Evolutionary conservation across 768 basidiomycete species (phyloP), one percentile per base, ranked within the genome.

Genomic region (Lentinus brumalis): DNA sequence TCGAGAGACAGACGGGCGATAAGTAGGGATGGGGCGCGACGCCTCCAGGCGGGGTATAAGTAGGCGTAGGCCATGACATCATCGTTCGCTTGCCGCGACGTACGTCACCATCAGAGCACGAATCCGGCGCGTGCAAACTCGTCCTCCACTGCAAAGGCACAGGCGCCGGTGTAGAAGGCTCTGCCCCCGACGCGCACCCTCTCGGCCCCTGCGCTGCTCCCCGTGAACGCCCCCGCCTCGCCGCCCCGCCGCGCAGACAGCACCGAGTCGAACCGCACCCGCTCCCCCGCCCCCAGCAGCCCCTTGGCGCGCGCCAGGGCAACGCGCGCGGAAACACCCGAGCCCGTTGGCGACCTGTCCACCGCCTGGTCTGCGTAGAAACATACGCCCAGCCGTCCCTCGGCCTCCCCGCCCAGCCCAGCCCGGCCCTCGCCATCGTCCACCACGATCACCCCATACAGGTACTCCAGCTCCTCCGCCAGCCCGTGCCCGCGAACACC

Each of bases 331-430:
- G 70, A 75, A 16, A 78, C 77, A 12, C 77, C 73, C 29, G 75
- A 77, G 10, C 77, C 77, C 5, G 69, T 71, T 15, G 77, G 77
- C 53, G 77, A 78, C 45, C 77, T 69, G 67, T 78, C 77, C 31
- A 78, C 64, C 67, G 78, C 73, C 67, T 73, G 71, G 61, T 77
- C 67, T 16, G 76, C 76, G 56, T 78, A 78, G 67, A 77, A 77
- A 57, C 75, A 77, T 21, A 75, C 40, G 46, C 56, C 73, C 69
- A 52, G 63, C 42, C 62, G 30, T 1, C 61, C 61, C 21, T 47
- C 59, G 46, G 54, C 61, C 53, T 55, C 39, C 26, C 61, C 61
- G 67, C 71, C 30, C 50, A 61, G 61, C n/a, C 58, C 56, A 16
- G 29, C n/a, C 57, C 39, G 64, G 67, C 26, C 46, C 47, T 47